Base-by-base conservation (phyloP, 768 basidiomycete species). In the Trametes meyenii region DNA sequence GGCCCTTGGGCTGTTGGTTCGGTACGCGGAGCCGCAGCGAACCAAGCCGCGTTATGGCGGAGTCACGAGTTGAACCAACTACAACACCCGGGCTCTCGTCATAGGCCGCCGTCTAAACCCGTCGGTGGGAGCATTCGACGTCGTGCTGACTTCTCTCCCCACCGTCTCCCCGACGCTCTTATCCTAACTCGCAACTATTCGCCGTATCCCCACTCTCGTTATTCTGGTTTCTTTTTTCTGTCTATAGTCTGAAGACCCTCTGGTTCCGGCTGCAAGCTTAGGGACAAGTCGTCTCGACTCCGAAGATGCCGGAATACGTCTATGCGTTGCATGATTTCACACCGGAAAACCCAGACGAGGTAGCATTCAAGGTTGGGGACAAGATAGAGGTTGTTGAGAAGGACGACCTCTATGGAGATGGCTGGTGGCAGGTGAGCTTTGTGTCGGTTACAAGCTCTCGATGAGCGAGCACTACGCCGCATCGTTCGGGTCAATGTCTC, bases 331-430 rank as follows among this genome's bases (percentile, higher is more conserved):
- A 96, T 72, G 88, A 90, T 68, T 98, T 98, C 67, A 68, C 76
- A 4, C 96, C 97, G 3, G 95, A 99, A 78, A 86, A 98, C 74
- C 91, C 92, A 53, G 97, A 99, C 74, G 97, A 99, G 76, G 83
- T 98, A 40, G 68, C 85, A 0, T 97, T 98, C 72, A 80, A 77
- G 44, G 87, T 87, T 4, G 96, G 96, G 2, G 94, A 98, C 66
- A 80, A 84, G 58, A 93, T 98, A 67, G 88, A 92, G 70, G 86
- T 99, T 29, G 59, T 98, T 43, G 96, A 98, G 78, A 92, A 86
- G 76, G 97, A 98, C 71, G 97, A 98, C 66, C 75, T 85, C 59
- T 98, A 92, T 72, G 85, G 85, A 19, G 97, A 99, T 74, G 97
- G 96, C 17, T 98, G 97, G 97, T 98, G 94, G 94, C 83, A 86